Percentiles rank a stretch among this genome's conserved stretches.
Conservation (phyloP, 805 yeast genomes). For the Starmerella powellii region DNA sequence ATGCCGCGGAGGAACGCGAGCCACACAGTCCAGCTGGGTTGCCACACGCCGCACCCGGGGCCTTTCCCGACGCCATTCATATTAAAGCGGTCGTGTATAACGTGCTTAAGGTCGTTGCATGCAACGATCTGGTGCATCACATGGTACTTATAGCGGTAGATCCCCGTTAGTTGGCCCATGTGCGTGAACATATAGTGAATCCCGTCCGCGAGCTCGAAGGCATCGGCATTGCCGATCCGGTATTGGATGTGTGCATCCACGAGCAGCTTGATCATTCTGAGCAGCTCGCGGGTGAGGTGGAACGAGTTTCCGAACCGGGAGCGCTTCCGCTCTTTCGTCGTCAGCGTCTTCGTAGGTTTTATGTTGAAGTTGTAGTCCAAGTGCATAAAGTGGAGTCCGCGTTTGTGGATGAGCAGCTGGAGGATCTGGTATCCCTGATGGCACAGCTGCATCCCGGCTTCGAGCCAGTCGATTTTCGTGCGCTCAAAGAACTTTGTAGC, state of each 20-base stretch:
- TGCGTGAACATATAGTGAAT: constrained; percentile 81
- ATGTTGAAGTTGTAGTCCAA: constrained; percentile 89
- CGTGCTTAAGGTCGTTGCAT: constrained; percentile 89
- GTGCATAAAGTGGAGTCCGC: constrained; percentile 84
- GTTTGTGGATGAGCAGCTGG: constrained; percentile 74
- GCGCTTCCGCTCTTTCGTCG: constrained; percentile 91
- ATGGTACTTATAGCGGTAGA: constrained; percentile 89
- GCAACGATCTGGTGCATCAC: constrained; percentile 97
- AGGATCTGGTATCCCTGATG: constrained; percentile 91
- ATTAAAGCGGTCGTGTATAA: constrained; percentile 76
- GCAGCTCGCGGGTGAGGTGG: constrained; percentile 80
- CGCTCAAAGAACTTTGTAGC: constrained; percentile 81
- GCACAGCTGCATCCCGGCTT: constrained; percentile 90
- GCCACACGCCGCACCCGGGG: constrained; percentile 99
- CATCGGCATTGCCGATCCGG: constrained; percentile 80
- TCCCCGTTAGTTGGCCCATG: constrained; percentile 90
- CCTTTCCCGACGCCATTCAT: constrained; percentile 76
- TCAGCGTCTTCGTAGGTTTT: constrained; percentile 90
- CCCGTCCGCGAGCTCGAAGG: constrained; percentile 92
- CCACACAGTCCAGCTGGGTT: constrained; percentile 98
- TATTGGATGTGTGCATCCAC: constrained; percentile 92
- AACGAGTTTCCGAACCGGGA: constrained; percentile 95
- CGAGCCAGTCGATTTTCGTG: constrained; percentile 94
- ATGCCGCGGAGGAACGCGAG: constrained; percentile 80
- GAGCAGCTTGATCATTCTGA: constrained; percentile 68